Conservation (phyloP, 306 rosid species). For the Rosa lucieae region DNA sequence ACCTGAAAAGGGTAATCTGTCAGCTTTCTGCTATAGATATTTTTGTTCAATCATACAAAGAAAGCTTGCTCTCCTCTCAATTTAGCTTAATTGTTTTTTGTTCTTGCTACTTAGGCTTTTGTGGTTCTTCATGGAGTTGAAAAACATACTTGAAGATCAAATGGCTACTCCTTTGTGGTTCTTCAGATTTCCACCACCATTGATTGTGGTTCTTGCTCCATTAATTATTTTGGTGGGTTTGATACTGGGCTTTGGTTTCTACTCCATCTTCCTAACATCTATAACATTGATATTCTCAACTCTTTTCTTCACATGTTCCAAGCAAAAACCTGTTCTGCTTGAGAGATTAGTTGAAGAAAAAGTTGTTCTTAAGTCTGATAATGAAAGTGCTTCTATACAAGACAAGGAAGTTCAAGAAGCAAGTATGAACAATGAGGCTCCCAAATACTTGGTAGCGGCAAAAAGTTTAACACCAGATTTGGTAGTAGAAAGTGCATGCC, state of each 20-base stretch:
- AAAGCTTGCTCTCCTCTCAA: constrained; percentile 15
- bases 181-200: no score
- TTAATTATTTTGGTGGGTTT: constrained; percentile 43
- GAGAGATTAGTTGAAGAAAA: no score
- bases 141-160: constrained; percentile 28
- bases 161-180: no score
- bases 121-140: constrained; percentile 41
- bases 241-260: constrained; percentile 42
- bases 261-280: constrained; percentile 46
- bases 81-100: constrained; percentile 1
- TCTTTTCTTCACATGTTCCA: no score
- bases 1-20: no score
- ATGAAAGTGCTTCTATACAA: no score
- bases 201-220: constrained; percentile 27
- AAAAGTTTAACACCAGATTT: no score
- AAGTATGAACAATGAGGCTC: no score
- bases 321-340: no score
- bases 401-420: no score
- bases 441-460: no score
- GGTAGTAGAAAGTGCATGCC: background rate
- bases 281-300: background rate
- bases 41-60: constrained; percentile 12
- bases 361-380: no score
- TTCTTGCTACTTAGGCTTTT: constrained; percentile 32
- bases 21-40: background rate